These are phyloP conservation scores for Blastobotrys elegans DNA, from an alignment of 1,139 yeast species.

Conservation along the genomic window DNA sequence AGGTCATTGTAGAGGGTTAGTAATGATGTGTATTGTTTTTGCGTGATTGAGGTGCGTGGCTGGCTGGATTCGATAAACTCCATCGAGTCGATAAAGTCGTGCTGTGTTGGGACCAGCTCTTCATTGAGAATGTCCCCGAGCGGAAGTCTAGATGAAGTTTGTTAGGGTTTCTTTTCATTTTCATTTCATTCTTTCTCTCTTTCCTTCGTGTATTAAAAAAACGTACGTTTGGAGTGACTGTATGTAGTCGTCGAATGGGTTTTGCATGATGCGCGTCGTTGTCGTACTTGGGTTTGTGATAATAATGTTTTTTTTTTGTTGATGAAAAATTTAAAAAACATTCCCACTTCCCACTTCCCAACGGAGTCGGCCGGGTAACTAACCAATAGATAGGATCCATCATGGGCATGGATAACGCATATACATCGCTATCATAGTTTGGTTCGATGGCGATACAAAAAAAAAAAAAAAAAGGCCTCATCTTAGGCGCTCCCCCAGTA, in stretches of 20 bases:
- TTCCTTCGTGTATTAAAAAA: no score
- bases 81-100: slow-evolving; percentile 2
- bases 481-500: no score
- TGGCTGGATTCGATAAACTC: slow-evolving; percentile 11
- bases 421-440: no score
- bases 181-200: no score
- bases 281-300: not conserved
- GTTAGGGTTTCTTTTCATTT: no score
- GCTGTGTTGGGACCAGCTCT: slow-evolving; percentile 10
- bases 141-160: not conserved
- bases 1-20: slow-evolving; percentile 61
- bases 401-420: no score
- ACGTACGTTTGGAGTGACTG: not conserved
- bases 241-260: not conserved
- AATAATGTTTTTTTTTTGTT: not conserved
- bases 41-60: slow-evolving; percentile 15
- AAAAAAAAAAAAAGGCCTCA: no score
- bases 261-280: not conserved
- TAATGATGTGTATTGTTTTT: slow-evolving; percentile 17
- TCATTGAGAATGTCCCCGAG: slow-evolving; percentile 4
- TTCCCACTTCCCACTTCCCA: no score
- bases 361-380: no score
- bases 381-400: no score
- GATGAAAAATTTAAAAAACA: not conserved
- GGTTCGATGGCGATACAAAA: no score